Conservation (phyloP, 2,329 filamentous ascomycete genomes). For the Ophiostoma sp. region DNA sequence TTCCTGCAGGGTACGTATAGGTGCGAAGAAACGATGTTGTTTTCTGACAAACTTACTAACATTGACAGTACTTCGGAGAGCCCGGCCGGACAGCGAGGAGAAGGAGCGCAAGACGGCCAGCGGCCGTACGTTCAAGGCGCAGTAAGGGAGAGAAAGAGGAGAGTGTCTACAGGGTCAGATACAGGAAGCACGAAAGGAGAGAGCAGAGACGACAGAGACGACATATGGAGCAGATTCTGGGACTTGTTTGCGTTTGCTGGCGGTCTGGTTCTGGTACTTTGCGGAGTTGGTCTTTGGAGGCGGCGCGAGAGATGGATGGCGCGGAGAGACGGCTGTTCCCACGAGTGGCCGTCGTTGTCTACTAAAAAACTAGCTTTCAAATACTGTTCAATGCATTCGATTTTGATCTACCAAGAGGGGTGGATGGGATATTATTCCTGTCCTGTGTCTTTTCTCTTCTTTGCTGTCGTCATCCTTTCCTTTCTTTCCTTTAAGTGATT, state of each 20-base stretch:
- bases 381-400: background rate
- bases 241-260: background rate
- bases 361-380: conserved; percentile 11
- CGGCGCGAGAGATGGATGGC: background rate
- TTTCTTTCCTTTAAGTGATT: background rate
- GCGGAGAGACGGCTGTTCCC: background rate
- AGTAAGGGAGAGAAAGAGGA: conserved; percentile 20
- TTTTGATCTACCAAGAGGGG: background rate
- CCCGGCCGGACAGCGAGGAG: conserved; percentile 92
- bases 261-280: background rate
- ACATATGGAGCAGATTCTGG: background rate
- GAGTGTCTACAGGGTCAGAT: background rate
- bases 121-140: conserved; percentile 78
- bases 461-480: background rate
- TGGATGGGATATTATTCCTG: too few relatives aligned
- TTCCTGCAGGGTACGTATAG: conserved; percentile 81
- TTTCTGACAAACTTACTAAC: background rate
- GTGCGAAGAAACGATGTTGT: background rate
- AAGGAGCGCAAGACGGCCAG: conserved; percentile 98
- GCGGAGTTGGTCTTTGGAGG: background rate
- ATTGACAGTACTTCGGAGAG: conserved; percentile 80
- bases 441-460: background rate
- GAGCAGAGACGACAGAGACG: background rate
- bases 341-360: background rate
- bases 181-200: background rate